Conservation (phyloP, 2,329 filamentous ascomycete species). For the Colletotrichum brevisporum region DNA sequence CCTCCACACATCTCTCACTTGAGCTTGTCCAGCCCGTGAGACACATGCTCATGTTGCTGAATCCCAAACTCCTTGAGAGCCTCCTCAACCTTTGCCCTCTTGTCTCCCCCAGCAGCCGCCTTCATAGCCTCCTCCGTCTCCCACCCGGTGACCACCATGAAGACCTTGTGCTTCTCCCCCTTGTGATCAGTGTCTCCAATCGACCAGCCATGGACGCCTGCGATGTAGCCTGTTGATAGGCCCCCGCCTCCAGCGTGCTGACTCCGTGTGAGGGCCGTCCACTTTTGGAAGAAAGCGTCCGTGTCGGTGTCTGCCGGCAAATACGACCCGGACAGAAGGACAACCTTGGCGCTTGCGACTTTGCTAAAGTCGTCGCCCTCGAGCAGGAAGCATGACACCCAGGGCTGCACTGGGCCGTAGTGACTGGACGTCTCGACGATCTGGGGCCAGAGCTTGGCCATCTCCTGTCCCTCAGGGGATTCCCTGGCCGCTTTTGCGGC, state of each 20-base stretch:
- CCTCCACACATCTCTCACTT: background rate
- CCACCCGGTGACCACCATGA: constrained; percentile 20
- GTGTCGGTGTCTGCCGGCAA: background rate
- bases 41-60: background rate
- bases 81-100: constrained; percentile 1
- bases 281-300: constrained; percentile 2
- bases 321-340: background rate
- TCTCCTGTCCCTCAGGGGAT: background rate
- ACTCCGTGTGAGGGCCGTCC: background rate
- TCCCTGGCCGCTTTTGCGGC: constrained; percentile 2
- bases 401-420: background rate
- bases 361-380: background rate
- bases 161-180: constrained; percentile 5
- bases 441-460: constrained; percentile 5
- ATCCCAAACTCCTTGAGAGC: constrained; percentile 4
- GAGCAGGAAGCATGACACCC: background rate
- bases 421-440: constrained; percentile 3
- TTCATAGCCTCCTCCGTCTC: background rate
- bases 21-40: background rate
- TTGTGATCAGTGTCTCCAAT: background rate
- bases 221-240: background rate
- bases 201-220: constrained; percentile 1
- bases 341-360: background rate
- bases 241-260: too few relatives aligned
- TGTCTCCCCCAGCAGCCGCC: background rate